Evolutionary conservation across 352 stramenopile genomes (phyloP).

Genomic region (Phytophthora citrophthora): DNA sequence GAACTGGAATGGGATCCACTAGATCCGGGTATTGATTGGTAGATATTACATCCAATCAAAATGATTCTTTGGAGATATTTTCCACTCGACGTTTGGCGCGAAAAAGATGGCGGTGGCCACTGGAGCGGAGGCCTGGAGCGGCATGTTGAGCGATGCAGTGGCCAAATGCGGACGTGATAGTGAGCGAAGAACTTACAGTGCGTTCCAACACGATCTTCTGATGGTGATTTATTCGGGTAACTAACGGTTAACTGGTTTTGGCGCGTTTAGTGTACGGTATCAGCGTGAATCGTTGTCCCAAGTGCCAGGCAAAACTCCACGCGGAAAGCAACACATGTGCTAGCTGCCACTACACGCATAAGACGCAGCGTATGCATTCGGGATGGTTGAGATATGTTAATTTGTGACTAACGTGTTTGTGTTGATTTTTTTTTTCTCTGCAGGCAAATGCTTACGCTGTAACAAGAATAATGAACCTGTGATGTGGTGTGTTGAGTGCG

Average conservation of each 20-base stretch:
- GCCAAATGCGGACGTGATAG: conserved; percentile 57
- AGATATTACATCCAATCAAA: neutral
- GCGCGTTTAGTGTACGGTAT: conserved; percentile 66
- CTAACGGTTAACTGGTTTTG: conserved; percentile 11
- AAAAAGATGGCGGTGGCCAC: conserved; percentile 7
- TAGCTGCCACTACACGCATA: conserved; percentile 50
- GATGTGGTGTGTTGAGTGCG: conserved; percentile 76
- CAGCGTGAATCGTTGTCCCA: conserved; percentile 51
- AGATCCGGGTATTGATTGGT: neutral
- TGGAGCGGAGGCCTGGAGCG: conserved; percentile 32
- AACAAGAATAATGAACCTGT: conserved; percentile 33
- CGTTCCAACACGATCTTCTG: conserved; percentile 2
- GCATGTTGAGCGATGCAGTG: conserved; percentile 48
- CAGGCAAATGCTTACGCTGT: conserved; percentile 58
- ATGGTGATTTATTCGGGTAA: neutral
- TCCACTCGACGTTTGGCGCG: conserved; percentile 9
- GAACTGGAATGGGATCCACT: conserved; percentile 9
- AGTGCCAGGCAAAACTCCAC: conserved; percentile 51
- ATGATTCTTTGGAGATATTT: neutral
- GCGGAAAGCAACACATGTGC: conserved; percentile 38
- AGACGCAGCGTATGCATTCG: conserved; percentile 39
- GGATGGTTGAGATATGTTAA: neutral
- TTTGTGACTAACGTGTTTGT: neutral
- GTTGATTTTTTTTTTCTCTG: neutral
- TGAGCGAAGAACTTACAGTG: conserved; percentile 61